Base-by-base conservation (phyloP, 257 asterid species). In the Misopates orontium region DNA sequence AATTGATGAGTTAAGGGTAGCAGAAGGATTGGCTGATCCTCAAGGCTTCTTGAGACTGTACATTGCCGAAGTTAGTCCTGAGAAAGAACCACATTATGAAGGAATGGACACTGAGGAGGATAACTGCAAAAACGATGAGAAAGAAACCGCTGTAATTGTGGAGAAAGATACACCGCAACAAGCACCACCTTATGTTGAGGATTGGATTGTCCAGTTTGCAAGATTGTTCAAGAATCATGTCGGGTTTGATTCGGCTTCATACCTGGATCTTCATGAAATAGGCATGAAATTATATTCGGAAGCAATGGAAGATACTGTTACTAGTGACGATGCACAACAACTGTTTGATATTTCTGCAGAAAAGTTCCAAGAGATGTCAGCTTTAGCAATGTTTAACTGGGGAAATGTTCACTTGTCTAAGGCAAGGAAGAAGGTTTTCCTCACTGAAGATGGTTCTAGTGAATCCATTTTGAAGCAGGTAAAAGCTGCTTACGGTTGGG, bases 371-470 rank as follows among this genome's bases (percentile, higher is more conserved):
- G 98, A 91, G 74, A 81, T 91, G 90, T 79, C 87, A 17, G 96
- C 96, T 72, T 82, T 91, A 78, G 91, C 98, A 42, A 69, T 87
- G 89, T 89, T 91, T 72, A 91, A 91, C 68, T 87, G 95, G 96
- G 98, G 96, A 62, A 89, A 91, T 56, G 88, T 91, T 53, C 87
- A 91, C 79, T 77, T 89, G 84, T 87, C 96, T 48, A 84, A 82
- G 84, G 95, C 95, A 45, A 80, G 98, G 76, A 91, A 82, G 75
- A 80, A 83, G 75, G 83, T 85, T 47, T 68, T 65, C 72, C 60
- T 79, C 49, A 71, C 79, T 36, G 96, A 85, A 74, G 96, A 85
- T 24, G 70, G 57, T 67, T 77, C 86, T 50, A 23, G 77, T 32
- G 98, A 91, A 69, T 70, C 83, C 12, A 59, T 74, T 20, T 67